These are phyloP conservation scores for Coemansia sp. DNA, from an alignment of 192 early-diverging fungal species.

Conservation along the genomic window DNA sequence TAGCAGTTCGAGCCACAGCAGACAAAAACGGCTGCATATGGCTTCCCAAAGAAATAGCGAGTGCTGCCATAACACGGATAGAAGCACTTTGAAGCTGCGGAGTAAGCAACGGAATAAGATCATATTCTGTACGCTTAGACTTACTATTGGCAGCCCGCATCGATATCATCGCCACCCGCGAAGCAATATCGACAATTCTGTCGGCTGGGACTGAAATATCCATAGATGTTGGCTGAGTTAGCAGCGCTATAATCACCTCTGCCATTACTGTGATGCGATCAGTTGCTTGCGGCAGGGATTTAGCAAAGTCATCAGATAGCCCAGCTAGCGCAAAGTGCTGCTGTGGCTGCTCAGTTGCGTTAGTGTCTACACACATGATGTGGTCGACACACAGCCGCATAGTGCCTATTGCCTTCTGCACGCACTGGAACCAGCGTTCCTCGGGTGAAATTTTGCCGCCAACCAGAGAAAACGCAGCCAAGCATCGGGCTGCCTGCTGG, in stretches of 20 bases:
- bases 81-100: conserved; percentile 44
- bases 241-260: conserved; percentile 32
- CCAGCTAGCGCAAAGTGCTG: conserved; percentile 20
- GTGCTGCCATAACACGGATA: conserved; percentile 36
- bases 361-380: conserved; percentile 24
- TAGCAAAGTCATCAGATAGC: conserved; percentile 28
- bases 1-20: conserved; percentile 25
- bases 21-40: conserved; percentile 43
- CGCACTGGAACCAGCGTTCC: conserved; percentile 48
- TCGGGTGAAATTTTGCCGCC: conserved; percentile 43
- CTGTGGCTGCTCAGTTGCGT: not conserved
- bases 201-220: conserved; percentile 35
- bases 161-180: conserved; percentile 33
- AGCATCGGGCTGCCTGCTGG: conserved; percentile 15
- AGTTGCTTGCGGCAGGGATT: conserved; percentile 45
- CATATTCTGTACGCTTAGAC: conserved; percentile 36
- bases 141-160: conserved; percentile 35
- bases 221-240: conserved; percentile 25
- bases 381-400: conserved; percentile 45
- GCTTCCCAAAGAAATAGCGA: conserved; percentile 31
- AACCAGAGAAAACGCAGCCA: conserved; percentile 29
- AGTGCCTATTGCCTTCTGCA: conserved; percentile 32
- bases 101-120: conserved; percentile 30
- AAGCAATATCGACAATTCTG: conserved; percentile 21
- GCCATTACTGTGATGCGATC: conserved; percentile 44